Conservation (phyloP, 768 basidiomycete genomes). For the Favolaschia claudopus region DNA sequence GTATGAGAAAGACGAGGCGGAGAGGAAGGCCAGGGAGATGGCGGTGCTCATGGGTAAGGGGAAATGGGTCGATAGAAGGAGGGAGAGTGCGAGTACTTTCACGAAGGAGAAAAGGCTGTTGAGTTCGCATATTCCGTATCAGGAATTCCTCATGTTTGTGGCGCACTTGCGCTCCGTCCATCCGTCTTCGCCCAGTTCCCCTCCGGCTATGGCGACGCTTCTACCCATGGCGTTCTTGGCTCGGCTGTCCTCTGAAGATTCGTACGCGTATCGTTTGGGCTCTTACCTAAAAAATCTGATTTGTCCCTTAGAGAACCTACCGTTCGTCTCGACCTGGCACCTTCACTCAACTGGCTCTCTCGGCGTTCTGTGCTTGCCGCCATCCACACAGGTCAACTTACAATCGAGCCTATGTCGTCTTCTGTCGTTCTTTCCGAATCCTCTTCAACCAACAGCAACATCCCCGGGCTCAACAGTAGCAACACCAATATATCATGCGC, state of each 20-base stretch:
- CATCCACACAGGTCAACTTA: slow-evolving; percentile 86
- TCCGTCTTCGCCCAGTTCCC: slow-evolving; percentile 59
- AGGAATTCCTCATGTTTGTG: slow-evolving; percentile 82
- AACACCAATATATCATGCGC: slow-evolving; percentile 73
- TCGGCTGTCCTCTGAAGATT: slow-evolving; percentile 81
- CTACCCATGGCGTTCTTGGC: slow-evolving; percentile 80
- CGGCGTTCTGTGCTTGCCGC: slow-evolving; percentile 84
- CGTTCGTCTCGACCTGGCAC: slow-evolving; percentile 90
- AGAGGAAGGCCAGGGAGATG: slow-evolving; percentile 59
- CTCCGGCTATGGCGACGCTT: slow-evolving; percentile 78
- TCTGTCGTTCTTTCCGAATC: slow-evolving; percentile 64
- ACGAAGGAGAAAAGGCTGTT: slow-evolving; percentile 55
- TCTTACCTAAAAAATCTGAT: slow-evolving; percentile 1
- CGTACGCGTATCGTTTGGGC: slow-evolving; percentile 59
- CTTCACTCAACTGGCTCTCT: slow-evolving; percentile 93
- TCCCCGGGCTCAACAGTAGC: slow-evolving; percentile 53
- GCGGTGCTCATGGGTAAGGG: slow-evolving; percentile 67
- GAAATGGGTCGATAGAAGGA: slow-evolving; percentile 64
- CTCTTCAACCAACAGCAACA: slow-evolving; percentile 46
- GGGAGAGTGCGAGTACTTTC: slow-evolving; percentile 34
- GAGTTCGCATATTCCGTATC: slow-evolving; percentile 76
- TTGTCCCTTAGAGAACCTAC: slow-evolving; percentile 78
- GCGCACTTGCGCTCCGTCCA: slow-evolving; percentile 78
- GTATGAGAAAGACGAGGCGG: slow-evolving; percentile 69
- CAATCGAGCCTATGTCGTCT: slow-evolving; percentile 85